Base-by-base conservation (phyloP, 305 asterid species). In the Solanum chacoense region DNA sequence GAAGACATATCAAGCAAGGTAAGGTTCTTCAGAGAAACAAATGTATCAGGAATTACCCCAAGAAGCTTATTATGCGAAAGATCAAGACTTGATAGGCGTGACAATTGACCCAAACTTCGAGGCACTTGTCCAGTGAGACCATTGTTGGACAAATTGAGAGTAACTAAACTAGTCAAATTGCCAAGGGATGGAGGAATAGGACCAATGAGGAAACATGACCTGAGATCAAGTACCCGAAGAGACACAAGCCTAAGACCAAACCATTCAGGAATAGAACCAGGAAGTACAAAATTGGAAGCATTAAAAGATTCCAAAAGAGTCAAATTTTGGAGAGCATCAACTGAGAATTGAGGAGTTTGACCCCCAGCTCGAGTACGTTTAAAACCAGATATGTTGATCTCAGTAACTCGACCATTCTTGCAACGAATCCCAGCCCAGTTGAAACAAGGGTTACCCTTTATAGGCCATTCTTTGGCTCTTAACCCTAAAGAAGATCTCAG, bases 251-350 rank as follows among this genome's bases (percentile, higher is more conserved):
- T 90, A 89, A 90, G 42, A 35, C 99, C 99, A 37, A 97, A 90
- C 99, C 98, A 95, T 3, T 90, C 93, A 1, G 99, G 99, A 67
- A 97, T 93, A 18, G 93, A 38, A 9, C 96, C 99, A 0, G 94
- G 96, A 31, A 97, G 96, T 5, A 88, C 87, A 67, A 97, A 94
- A 88, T 90, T 86, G 0, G 99, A 97, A 74, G 99, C 98, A 85
- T 96, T 97, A 87, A 97, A 96, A 11, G 94, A 91, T 9, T 91
- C 89, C 87, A 97, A 88, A 18, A 78, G 89, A 87, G 97, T 93
- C 90, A 97, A 91, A 92, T 94, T 96, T 90, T 89, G 95, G n/a
- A 97, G 94, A 79, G 97, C 92, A 36, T 95, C 98, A 35, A 93
- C 93, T 11, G 92, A 90, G 67, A 94, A 94, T 50, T 71, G 91